These are phyloP conservation scores for Paramecium biaurelia DNA, from an alignment of 73 alveolate genomes.

Conservation along the genomic window DNA sequence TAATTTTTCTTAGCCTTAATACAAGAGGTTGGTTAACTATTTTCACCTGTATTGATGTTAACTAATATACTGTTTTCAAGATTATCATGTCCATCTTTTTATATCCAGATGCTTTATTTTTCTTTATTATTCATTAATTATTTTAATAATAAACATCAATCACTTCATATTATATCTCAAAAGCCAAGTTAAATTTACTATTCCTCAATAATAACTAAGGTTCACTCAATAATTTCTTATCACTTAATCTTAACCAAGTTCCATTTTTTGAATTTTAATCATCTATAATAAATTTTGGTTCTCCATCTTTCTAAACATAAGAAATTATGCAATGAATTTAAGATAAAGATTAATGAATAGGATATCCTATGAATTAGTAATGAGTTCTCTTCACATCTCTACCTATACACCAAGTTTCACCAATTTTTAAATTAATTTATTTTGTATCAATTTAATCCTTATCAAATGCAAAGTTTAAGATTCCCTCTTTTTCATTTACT, in stretches of 20 bases:
- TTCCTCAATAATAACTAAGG: neutral
- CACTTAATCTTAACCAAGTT: constrained; percentile 49
- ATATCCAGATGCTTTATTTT: neutral
- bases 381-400: constrained; percentile 8
- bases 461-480: neutral
- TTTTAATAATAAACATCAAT: constrained; percentile 18
- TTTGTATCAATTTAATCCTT: neutral
- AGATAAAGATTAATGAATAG: neutral
- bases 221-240: neutral
- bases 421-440: neutral
- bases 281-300: neutral
- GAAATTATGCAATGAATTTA: constrained; percentile 4
- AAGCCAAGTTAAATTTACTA: constrained; percentile 7
- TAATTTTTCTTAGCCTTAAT: neutral
- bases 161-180: constrained; percentile 49
- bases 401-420: neutral
- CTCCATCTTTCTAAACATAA: neutral
- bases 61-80: constrained; percentile 1
- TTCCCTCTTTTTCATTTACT: neutral
- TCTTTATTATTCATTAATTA: constrained; percentile 8
- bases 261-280: constrained; percentile 42
- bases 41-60: neutral
- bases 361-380: constrained; percentile 37
- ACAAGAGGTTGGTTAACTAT: neutral
- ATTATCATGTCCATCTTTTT: constrained; percentile 15